These are phyloP conservation scores for Borealophlyctis nickersoniae DNA, from an alignment of 192 early-diverging fungal species.

Conservation along the genomic window DNA sequence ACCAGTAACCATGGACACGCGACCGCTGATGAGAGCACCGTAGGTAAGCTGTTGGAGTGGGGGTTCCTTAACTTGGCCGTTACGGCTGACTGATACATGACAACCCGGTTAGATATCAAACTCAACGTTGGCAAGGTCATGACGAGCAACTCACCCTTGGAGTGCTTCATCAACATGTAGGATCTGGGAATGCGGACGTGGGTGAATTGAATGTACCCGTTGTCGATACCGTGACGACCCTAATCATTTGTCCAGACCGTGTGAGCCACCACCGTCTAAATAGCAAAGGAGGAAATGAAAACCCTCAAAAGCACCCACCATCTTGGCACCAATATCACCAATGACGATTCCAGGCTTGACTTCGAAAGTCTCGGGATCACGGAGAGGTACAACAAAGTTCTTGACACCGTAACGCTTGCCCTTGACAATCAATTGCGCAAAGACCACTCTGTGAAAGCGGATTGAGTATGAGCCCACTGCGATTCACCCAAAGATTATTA, in stretches of 20 bases:
- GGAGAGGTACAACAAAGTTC: conserved; percentile 84
- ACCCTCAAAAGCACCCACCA: conserved; percentile 74
- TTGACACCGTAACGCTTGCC: conserved; percentile 81
- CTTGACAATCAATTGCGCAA: conserved; percentile 80
- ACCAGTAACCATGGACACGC: conserved; percentile 63
- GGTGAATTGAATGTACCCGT: conserved; percentile 92
- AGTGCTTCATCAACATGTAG: conserved; percentile 92
- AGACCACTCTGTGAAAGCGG: conserved; percentile 68
- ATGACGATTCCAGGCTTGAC: conserved; percentile 82
- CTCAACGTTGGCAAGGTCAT: conserved; percentile 4
- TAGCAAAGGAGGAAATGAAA: not conserved
- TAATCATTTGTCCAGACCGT: too few species aligned
- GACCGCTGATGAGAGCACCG: conserved; percentile 80
- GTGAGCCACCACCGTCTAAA: too few species aligned
- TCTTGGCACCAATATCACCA: conserved; percentile 93
- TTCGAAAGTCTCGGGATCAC: conserved; percentile 74
- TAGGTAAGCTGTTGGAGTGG: conserved; percentile 81
- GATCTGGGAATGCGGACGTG: conserved; percentile 85
- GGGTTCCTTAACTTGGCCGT: conserved; percentile 78
- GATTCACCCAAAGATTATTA: not conserved
- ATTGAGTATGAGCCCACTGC: not conserved
- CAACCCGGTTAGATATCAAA: not conserved
- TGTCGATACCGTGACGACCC: conserved; percentile 85
- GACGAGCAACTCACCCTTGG: conserved; percentile 56
- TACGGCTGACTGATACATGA: conserved; percentile 46